Evolutionary conservation across 1,284 basidiomycete genomes (phyloP), one percentile per base, ranked within the genome.

Genomic region (Sanguinoderma infundibulare): DNA sequence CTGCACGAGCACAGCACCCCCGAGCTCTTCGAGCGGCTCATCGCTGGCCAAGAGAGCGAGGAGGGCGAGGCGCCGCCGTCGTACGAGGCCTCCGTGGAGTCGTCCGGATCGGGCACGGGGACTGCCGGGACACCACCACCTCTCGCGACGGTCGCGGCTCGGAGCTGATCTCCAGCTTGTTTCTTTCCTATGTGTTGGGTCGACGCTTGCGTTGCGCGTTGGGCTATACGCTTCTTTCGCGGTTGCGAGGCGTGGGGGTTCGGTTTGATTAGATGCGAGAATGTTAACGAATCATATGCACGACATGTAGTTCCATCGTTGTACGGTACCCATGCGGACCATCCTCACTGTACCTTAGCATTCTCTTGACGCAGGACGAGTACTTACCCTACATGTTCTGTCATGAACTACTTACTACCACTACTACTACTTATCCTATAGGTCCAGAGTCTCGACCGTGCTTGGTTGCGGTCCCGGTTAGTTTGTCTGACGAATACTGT

Each of bases 31-130:
- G 83, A 84, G 66, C 78, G 85, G 36, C 77, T 91, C 14, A 79
- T 91, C 35, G 79, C 83, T 22, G 90, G 89, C 6, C 82, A 86
- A 69, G 84, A 87, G 73, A 85, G 81, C 39, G 83, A 87, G 68
- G 77, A 77, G 22, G 90, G 89, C 26, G 88, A 91, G 67, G 78
- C 80, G 35, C 89, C 89, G 0, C 89, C 89, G 7, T 73, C 80
- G 12, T 91, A 91, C 69, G 81, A 83, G 60, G 44, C 49, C 3
- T 52, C 54, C 8, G 55, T 26, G 39, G 12, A 24, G 14, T 60
- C 55, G 44, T 32, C 50, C 26, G 24, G 47, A 3, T 17, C 32
- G 10, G 50, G 17, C n/a, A 10, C 28, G 3, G 49, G 28, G 15
- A 22, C 17, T 2, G 49, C 22, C 2, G 34, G 22, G n/a, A 14